Base-by-base conservation (phyloP, 768 basidiomycete genomes). In the Termitomyces sp. region DNA sequence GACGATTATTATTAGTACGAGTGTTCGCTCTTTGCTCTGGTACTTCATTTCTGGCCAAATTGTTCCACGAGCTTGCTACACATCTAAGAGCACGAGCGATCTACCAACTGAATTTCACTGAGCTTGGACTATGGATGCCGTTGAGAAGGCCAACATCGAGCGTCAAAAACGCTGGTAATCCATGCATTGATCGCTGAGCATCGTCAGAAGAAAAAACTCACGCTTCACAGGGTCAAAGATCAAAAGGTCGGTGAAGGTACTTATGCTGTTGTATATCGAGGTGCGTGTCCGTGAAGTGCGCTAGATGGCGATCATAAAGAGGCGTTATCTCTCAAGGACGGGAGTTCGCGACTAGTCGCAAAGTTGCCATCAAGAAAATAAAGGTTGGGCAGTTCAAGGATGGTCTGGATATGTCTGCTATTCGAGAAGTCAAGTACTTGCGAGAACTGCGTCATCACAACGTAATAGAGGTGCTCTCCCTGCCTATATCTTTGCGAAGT, bases 341-440 rank as follows among this genome's bases (percentile, higher is more conserved):
- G 60, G 89, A 93, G 64, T 78, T 82, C 17, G 75, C 84, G 0
- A 91, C 90, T 2, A 85, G 85, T 31, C 77, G 86, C n/a, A 90
- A 87, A 72, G 87, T 98, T 0, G 97, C 97, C 56, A 96, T 99
- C 64, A 99, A 99, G 77, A 98, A 98, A 74, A 96, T 97, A 63
- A 96, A 96, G 66, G 89, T 95, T 14, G 94, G 95, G 5, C 90
- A 91, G 64, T 95, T 96, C 79, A 96, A 95, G 70, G 97, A 98
- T 73, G 97, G 97, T 12, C 81, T 99, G 34, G 96, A 98, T 73
- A 98, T 99, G 95, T 96, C 94, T 59, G 97, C 97, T 56, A 87
- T 99, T 56, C 88, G 97, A 14, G 97, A 99, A 74, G 95, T 99
- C 66, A 98, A 97, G 71, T 98, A 95, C 69, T 77, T 99, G 56